Evolutionary conservation across 805 yeast genomes (phyloP).

Genomic region (Pichia kluyveri): DNA sequence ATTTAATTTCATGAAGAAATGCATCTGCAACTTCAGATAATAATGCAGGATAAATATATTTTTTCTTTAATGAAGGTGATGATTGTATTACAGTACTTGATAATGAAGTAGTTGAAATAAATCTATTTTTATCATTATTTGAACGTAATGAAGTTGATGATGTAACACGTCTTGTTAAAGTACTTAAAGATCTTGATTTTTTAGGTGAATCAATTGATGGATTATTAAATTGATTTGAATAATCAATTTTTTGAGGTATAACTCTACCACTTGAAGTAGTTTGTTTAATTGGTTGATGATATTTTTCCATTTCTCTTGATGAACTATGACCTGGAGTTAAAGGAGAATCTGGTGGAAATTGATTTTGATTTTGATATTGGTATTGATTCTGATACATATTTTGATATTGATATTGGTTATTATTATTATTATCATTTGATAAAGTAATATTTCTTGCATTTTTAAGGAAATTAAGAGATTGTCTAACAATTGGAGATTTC

Average conservation of each 20-base stretch:
- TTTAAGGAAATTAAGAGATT: conserved; percentile 28
- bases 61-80: conserved; percentile 24
- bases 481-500: conserved; percentile 30
- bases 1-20: conserved; percentile 58
- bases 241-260: conserved; percentile 37
- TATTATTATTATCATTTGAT: background rate
- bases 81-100: conserved; percentile 37
- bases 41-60: conserved; percentile 76
- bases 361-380: background rate
- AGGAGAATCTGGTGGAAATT: conserved; percentile 1
- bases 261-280: conserved; percentile 35
- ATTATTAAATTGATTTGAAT: conserved; percentile 9
- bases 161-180: conserved; percentile 31
- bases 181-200: conserved; percentile 39
- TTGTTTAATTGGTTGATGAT: conserved; percentile 27
- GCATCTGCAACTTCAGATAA: conserved; percentile 75
- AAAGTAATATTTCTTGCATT: conserved; percentile 21
- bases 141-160: conserved; percentile 24
- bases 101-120: conserved; percentile 18
- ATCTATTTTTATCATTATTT: conserved; percentile 24
- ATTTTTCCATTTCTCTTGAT: conserved; percentile 23
- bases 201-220: conserved; percentile 21
- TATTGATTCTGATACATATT: background rate
- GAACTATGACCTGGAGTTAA: conserved; percentile 6
- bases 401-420: no score